Percentiles rank a stretch among this genome's conserved stretches.
Conservation (phyloP, 2,329 filamentous ascomycete genomes). For the Paecilomyces sp. region DNA sequence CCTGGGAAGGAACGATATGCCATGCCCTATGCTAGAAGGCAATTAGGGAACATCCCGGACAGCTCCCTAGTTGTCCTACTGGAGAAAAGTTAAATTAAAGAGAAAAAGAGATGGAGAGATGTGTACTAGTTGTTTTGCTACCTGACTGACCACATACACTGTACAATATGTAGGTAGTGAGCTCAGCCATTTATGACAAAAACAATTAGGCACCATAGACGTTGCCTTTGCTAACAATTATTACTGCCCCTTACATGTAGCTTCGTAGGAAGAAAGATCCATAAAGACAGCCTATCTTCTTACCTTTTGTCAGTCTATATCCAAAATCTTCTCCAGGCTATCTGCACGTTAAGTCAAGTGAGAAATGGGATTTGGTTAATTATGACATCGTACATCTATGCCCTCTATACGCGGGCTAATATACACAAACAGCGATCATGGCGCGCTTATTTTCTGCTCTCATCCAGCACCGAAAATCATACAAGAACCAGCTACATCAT, state of each 20-base stretch:
- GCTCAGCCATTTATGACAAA: background rate
- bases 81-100: background rate
- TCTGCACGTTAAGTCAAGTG: background rate
- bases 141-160: background rate
- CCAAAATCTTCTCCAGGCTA: too few relatives aligned
- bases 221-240: background rate
- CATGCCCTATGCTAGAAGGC: background rate
- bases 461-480: background rate
- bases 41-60: background rate
- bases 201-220: background rate
- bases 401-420: background rate
- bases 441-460: background rate
- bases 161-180: background rate
- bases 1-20: background rate
- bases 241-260: background rate
- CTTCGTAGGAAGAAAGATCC: too few relatives aligned
- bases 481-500: background rate
- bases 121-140: slow-evolving; percentile 1
- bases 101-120: background rate
- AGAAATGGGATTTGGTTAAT: background rate
- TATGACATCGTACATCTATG: background rate
- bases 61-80: background rate
- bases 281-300: background rate
- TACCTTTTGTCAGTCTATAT: background rate
- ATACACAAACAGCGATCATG: background rate